Evolutionary conservation across 257 asterid genomes (phyloP).

Genomic region (Solanum etuberosum): DNA sequence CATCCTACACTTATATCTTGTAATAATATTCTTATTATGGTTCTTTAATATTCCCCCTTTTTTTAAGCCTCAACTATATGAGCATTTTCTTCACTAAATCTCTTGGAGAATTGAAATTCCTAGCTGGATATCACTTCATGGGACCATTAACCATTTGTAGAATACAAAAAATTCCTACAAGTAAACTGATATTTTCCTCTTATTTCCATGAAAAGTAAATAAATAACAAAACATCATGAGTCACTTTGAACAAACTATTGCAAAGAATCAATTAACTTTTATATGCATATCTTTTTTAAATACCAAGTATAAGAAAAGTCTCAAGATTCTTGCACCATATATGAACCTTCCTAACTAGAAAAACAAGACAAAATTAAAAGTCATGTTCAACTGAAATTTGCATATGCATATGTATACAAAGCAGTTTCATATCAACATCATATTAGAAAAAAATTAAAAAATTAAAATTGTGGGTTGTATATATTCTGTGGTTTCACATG

Average conservation of each 20-base stretch:
- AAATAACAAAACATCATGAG: conserved; percentile 1
- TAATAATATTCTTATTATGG: neutral
- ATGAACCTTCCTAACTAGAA: conserved; percentile 18
- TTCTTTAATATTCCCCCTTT: neutral
- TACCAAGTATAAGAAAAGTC: conserved; percentile 30
- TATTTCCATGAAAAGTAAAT: conserved; percentile 5
- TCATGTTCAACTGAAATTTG: conserved; percentile 1
- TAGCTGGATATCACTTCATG: conserved; percentile 28
- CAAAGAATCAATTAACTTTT: conserved; percentile 13
- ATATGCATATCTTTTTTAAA: neutral
- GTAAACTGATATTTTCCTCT: neutral
- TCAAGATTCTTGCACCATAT: conserved; percentile 25
- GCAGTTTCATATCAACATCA: neutral
- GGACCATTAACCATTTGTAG: conserved; percentile 15
- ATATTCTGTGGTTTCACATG: conserved; percentile 1
- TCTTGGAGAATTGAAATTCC: neutral
- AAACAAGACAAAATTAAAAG: conserved; percentile 16
- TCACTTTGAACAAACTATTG: neutral
- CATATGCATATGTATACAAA: neutral
- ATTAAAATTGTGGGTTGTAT: neutral
- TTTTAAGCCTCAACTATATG: neutral
- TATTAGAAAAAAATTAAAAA: neutral
- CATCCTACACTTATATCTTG: neutral
- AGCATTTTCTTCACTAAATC: neutral
- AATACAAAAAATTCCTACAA: conserved; percentile 21